Base-by-base conservation (phyloP, 129 eudicot species). In the Silybum marianum region DNA sequence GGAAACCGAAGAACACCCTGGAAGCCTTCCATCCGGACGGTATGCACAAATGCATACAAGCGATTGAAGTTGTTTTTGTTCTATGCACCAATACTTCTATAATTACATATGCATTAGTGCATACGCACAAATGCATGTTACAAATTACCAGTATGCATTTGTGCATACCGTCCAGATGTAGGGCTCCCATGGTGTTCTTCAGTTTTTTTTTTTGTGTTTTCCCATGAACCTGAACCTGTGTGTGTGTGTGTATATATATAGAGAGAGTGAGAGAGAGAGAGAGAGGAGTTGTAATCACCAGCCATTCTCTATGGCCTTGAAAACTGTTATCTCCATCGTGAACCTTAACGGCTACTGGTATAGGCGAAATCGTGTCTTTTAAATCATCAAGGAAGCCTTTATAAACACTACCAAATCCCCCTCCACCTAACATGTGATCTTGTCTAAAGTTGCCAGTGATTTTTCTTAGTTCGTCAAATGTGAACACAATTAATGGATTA, bases 281-380 rank as follows among this genome's bases (percentile, higher is more conserved):
- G 72, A 70, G 18, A 69, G 28, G 25, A 21, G 11, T 14, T 8
- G 18, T 23, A 65, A 4, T 76, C 78, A 95, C 98, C 94, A 92
- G 97, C 97, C 98, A 95, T 85, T 95, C 98, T 84, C 98, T 85
- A 60, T 95, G 97, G 79, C 97, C 97, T 89, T 95, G 97, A 88
- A 83, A 80, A 74, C 97, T 95, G 62, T 95, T 90, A 86, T 88
- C 94, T 16, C 98, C 97, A 74, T 92, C 98, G 62, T 95, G 97
- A 85, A 95, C 98, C 86, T 95, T 92, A 71, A 94, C 98, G 36
- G 98, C 98, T 10, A 94, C 98, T 12, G 94, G 89, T 83, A 85
- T 85, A 58, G 97, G 88, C 68, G 89, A 83, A 51, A 92, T 39
- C 68, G 84, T 88, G 68, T 92, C 86, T 69, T 77, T 86, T 36